Conservation (phyloP, 2,329 filamentous ascomycete genomes). For the Phialophora macrospora region DNA sequence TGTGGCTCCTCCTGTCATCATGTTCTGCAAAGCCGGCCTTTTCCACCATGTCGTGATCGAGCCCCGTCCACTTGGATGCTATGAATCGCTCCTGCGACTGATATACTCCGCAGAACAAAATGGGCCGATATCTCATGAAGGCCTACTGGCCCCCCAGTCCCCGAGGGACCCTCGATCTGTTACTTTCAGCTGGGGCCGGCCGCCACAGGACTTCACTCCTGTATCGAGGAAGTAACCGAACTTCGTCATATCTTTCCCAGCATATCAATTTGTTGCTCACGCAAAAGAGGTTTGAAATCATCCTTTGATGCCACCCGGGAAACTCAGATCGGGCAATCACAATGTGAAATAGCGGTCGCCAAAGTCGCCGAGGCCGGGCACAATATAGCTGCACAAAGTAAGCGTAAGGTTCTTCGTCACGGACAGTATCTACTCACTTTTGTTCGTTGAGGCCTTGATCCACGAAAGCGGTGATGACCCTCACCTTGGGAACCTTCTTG, state of each 20-base stretch:
- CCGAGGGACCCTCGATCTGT: background rate
- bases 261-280: background rate
- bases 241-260: background rate
- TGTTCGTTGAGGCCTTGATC: constrained; percentile 96
- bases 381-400: constrained; percentile 42
- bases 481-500: constrained; percentile 81
- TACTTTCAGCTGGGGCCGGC: background rate
- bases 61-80: background rate
- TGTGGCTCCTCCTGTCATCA: background rate
- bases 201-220: background rate
- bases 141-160: background rate
- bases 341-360: constrained; percentile 43
- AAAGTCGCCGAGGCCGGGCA: constrained; percentile 47
- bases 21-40: no score
- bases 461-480: constrained; percentile 94
- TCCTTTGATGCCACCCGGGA: background rate
- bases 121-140: background rate
- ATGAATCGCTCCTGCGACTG: background rate
- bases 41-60: background rate
- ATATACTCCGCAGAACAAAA: background rate
- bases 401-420: constrained; percentile 7
- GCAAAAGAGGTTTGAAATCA: background rate
- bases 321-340: constrained; percentile 4
- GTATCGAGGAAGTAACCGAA: background rate
- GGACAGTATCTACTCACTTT: constrained; percentile 68